These are phyloP conservation scores for Fusarium coicis DNA, from an alignment of 2,329 filamentous ascomycete genomes.

Conservation along the genomic window DNA sequence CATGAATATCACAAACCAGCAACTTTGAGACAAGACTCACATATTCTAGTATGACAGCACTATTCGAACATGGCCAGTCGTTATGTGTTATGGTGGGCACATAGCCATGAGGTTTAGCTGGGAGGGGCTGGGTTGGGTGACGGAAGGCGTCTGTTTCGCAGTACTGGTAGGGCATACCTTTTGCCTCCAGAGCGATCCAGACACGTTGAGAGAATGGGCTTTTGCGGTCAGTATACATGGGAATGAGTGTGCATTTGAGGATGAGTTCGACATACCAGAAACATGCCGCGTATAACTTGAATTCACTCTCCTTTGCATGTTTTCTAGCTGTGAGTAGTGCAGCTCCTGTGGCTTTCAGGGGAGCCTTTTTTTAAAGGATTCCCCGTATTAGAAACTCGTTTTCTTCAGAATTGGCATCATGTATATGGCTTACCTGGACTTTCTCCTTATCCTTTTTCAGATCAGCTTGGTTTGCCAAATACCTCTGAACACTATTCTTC, in stretches of 20 bases:
- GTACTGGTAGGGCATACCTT: conserved; percentile 84
- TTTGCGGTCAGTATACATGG: neutral
- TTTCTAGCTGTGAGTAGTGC: conserved; percentile 76
- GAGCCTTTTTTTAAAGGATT: conserved; percentile 70
- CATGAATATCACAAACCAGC: neutral
- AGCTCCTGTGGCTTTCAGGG: conserved; percentile 77
- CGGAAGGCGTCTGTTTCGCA: conserved; percentile 85
- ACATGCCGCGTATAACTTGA: conserved; percentile 85
- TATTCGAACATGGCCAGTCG: conserved; percentile 86
- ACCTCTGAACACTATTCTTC: conserved; percentile 80
- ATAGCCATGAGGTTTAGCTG: conserved; percentile 79
- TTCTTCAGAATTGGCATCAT: neutral
- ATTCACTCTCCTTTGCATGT: conserved; percentile 74
- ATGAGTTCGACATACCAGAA: conserved; percentile 74
- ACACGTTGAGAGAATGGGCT: conserved; percentile 88
- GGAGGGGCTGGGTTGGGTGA: conserved; percentile 69
- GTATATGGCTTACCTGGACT: conserved; percentile 35
- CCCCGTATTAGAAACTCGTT: neutral
- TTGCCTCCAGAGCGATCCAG: conserved; percentile 88
- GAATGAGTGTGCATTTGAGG: too few species aligned
- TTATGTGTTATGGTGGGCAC: conserved; percentile 82
- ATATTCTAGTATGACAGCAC: conserved; percentile 86
- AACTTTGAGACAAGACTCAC: conserved; percentile 55
- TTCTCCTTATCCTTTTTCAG: conserved; percentile 68
- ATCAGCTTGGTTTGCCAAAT: conserved; percentile 71